Evolutionary conservation across 495 filamentous ascomycete genomes (phyloP), one percentile per base, ranked within the genome.

Genomic region (Podospora australis): DNA sequence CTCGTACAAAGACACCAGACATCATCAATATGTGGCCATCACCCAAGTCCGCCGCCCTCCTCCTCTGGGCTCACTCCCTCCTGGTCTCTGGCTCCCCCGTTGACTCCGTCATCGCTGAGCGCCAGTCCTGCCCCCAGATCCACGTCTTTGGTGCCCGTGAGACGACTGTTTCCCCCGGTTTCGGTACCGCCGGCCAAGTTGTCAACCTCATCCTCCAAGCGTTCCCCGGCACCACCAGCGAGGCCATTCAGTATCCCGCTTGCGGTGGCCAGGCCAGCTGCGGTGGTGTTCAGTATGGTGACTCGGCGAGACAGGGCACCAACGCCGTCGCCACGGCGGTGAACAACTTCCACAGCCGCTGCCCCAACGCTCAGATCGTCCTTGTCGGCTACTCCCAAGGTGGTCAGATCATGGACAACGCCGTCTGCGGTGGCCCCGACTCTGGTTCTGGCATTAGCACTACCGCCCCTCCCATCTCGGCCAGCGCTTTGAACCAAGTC

Each of bases 141-240:
- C 81, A 84, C 53, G 66, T 81, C 28, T 78, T 84, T 38, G 80
- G 79, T 13, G 82, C 81, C 5, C 77, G 82, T 42, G 82, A 84
- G 65, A 84, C 80, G 2, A 81, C 78, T 0, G 80, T 58, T 2
- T 49, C 73, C 2, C 54, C 70, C 6, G 80, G 80, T 13, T 81
- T 75, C 54, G 78, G 79, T 10, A 73, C 76, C 21, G 66, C 74
- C 19, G 60, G 50, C 44, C 68, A 68, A 0, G 71, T 82, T 21
- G 79, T 83, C 58, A 70, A 82, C 54, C 63, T 68, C 21, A 60
- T 81, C 9, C 49, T 70, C n/a, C 53, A 59, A 29, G 73, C 75
- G 5, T 77, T 77, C 53, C 54, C 78, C 0, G 76, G 78, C 6
- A 58, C 78, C 5, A 80, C 76, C 3, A 63, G 73, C 6, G 78